Evolutionary conservation across 305 asterid genomes (phyloP), one percentile per base, ranked within the genome.

Genomic region (Coffea humblotiana): DNA sequence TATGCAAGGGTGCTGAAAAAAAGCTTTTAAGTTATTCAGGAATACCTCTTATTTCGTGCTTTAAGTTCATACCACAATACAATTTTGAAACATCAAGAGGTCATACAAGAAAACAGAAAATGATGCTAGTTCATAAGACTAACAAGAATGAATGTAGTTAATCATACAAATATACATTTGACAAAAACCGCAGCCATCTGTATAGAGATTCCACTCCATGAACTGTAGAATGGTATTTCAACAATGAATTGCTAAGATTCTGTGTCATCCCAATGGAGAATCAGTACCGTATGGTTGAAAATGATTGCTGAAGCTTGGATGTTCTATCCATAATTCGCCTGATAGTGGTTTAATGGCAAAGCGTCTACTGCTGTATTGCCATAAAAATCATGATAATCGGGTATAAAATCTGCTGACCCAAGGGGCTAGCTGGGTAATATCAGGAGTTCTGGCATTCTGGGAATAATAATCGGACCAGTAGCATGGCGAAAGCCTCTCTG

Each of bases 381-480:
- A 54, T 12, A 58, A 58, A 58, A 19, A 61, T 81, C n/a, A 72
- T 6, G 51, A 3, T 11, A 56, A 77, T 67, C 80, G 61, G 54
- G 82, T 13, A 45, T 94, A 94, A 54, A 81, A 91, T 85, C 85
- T 88, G 85, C 96, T 88, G 1, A 92, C 98, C 97, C 98, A 93
- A 10, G 98, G 98, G 32, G 97, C 97, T 7, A 92, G 94, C 78
- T 89, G 78, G 71, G 92, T 94, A 78, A 82, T 71, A 25, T 91
- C 87, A 18, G 98, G 97, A 7, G 84, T 88, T 86, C 98, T 82
- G 47, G 97, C 88, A 82, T 89, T 91, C 71, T 25, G 74, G 48
- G 92, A 78, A 84, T 94, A 94, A 84, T 92, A 91, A 82, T 94
- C 97, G 49, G 94, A 89, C 97, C 98, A 92, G 78, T 86, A 91